Conservation (phyloP, 208 protist species). For the Perkinsela sp. region DNA sequence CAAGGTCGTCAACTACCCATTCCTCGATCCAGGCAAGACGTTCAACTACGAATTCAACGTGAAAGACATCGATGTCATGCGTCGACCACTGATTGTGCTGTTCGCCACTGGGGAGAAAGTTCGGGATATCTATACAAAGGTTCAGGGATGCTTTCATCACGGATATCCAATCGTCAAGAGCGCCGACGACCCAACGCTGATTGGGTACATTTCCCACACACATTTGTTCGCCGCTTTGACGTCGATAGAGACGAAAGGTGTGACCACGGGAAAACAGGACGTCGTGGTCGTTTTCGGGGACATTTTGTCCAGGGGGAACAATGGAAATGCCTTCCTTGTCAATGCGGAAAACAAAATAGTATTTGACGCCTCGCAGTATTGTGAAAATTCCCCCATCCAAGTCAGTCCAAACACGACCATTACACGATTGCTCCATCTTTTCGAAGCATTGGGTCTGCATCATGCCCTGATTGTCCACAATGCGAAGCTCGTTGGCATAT, state of each 20-base stretch:
- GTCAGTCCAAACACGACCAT: constrained; percentile 30
- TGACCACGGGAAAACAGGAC: constrained; percentile 8
- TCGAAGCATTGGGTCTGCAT: constrained; percentile 28
- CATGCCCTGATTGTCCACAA: constrained; percentile 27
- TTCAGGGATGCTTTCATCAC: constrained; percentile 18
- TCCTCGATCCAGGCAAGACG: constrained; percentile 39
- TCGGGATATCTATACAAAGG: constrained; percentile 17
- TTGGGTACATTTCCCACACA: constrained; percentile 26
- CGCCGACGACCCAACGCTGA: constrained; percentile 14
- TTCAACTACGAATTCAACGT: constrained; percentile 20
- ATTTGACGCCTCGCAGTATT: constrained; percentile 11
- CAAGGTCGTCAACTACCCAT: constrained; percentile 30
- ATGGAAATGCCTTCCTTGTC: constrained; percentile 9
- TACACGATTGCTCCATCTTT: constrained; percentile 26
- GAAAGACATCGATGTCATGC: constrained; percentile 16
- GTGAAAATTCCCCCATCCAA: constrained; percentile 20
- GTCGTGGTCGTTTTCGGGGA: constrained; percentile 5
- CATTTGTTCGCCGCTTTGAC: constrained; percentile 22
- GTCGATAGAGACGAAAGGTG: constrained; percentile 11
- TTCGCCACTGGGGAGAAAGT: constrained; percentile 23
- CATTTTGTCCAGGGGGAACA: background rate
- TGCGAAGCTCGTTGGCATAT: constrained; percentile 22
- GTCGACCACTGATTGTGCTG: constrained; percentile 18
- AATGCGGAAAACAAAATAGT: constrained; percentile 12
- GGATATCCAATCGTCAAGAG: constrained; percentile 37